A percentile compares a stretch with the other conserved stretches of the same genome.
These are phyloP conservation scores for Nemania serpens DNA, from an alignment of 2,329 filamentous ascomycete species.

Conservation along the genomic window DNA sequence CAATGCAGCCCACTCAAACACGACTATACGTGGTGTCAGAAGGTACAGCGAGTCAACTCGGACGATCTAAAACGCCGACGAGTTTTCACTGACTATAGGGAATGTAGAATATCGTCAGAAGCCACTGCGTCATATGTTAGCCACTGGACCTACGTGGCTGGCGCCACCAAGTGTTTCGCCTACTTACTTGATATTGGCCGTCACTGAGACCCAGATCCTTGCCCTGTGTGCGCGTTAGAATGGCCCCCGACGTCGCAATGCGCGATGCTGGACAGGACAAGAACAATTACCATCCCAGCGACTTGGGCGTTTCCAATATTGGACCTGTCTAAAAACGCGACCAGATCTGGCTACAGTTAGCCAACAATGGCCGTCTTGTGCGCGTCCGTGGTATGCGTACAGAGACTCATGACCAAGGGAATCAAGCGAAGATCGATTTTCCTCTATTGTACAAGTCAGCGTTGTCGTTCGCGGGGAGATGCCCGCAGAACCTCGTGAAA, in stretches of 20 bases:
- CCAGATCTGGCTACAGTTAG: slow-evolving; percentile 36
- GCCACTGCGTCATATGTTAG: slow-evolving; percentile 41
- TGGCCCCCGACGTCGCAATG: not conserved
- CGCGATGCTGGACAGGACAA: not conserved
- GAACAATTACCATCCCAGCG: slow-evolving; percentile 41
- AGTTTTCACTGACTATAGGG: slow-evolving; percentile 44
- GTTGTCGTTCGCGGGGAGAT: not conserved
- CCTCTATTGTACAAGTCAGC: slow-evolving; percentile 4
- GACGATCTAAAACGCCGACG: too few species aligned
- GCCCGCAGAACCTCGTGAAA: not conserved
- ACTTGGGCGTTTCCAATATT: slow-evolving; percentile 48
- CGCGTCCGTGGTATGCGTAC: slow-evolving; percentile 8
- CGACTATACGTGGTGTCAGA: slow-evolving; percentile 33
- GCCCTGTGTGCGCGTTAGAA: slow-evolving; percentile 23
- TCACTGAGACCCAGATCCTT: slow-evolving; percentile 45
- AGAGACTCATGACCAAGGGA: slow-evolving; percentile 24
- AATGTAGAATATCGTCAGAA: slow-evolving; percentile 52
- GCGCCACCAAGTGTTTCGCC: not conserved
- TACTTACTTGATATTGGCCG: slow-evolving; percentile 44
- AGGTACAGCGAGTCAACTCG: not conserved
- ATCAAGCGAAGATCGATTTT: slow-evolving; percentile 26
- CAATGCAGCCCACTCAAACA: slow-evolving; percentile 49
- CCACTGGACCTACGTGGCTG: not conserved
- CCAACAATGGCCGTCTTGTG: not conserved
- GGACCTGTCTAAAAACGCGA: slow-evolving; percentile 46